Evolutionary conservation across 495 filamentous ascomycete species (phyloP), one percentile per base, ranked within the genome.

Genomic region (Daldinia grandis): DNA sequence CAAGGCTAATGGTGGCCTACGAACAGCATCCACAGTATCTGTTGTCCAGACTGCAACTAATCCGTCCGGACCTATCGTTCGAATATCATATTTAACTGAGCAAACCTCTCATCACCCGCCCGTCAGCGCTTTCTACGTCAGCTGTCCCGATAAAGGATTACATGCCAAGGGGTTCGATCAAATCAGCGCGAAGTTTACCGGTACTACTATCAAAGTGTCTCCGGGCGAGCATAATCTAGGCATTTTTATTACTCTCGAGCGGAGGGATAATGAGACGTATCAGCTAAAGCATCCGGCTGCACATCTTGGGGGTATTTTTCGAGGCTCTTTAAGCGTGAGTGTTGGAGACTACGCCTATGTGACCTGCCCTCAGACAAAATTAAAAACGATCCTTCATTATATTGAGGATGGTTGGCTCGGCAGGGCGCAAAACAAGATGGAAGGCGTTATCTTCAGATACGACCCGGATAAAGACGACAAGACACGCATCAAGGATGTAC

Each of bases 61-160:
- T 64, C 76, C 85, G 51, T 73, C 76, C 28, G 78, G 82, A 30
- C 89, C 86, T 62, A 83, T 84, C 21, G 86, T 95, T 72, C 89
- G 89, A 64, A 87, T 99, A 55, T 97, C 93, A 31, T 99, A 94
- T 74, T 82, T 99, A 69, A 99, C 95, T 5, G 95, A 99, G 78
- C 95, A 99, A 75, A 93, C 95, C n/a, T 98, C 95, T 6, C 95
- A 99, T 66, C 95, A 99, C 83, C 95, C 95, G 14, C 95, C 95
- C 12, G 95, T 99, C 69, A 98, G 95, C 50, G 95, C 95, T 2
- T 99, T 97, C 81, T 96, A 91, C 78, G 88, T 98, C 66, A 91
- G 94, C 78, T 98, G 95, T 73, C 93, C 93, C 0, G 92, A 95
- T 58, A 95, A 93, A 76, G 95, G 94, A 5, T 86, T 99, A 56